Evolutionary conservation across 257 asterid species (phyloP), one percentile per base, ranked within the genome.

Genomic region (Cruciata laevipes): DNA sequence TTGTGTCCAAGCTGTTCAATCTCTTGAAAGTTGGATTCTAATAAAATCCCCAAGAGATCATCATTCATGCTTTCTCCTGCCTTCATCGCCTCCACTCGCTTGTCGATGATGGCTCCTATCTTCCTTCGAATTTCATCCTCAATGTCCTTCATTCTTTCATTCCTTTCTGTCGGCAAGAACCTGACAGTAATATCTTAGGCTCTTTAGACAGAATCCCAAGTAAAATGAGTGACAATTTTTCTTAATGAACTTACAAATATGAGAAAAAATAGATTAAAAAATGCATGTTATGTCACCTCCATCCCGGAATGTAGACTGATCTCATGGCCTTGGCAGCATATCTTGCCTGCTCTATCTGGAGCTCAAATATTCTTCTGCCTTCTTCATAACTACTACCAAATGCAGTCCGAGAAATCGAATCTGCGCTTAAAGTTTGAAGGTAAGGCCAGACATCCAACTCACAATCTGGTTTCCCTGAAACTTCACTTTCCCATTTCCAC

Each of bases 301-400:
- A 58, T 8, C 83, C 87, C 1, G 89, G 87, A 38, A 84, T 57
- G 68, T 79, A 77, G 10, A 79, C 14, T 3, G 83, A 64, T 37
- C 61, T 69, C 2, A 12, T 31, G 20, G 60, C 67, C 37, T 72
- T 44, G 60, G 74, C 27, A 23, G 69, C 61, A 75, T 68, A 56
- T 61, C 70, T 76, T 14, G 83, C 80, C 32, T 77, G 87, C 74
- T 82, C 83, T 49, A 51, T 66, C 42, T 81, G 87, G 23, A 74
- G 83, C 44, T 71, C 85, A 42, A 84, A 81, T 60, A 84, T 76
- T 27, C 8, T 77, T 77, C 79, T 73, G 21, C 86, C 89, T 71
- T 84, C 86, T 73, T 77, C 75, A 69, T 79, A 84, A 53, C 71
- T 81, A 52, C 89, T 79, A 2, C 86, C 89, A 73, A 84, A 84